These are phyloP conservation scores for Kalanchoe fedtschenkoi DNA, from an alignment of 164 flowering plant species.

Conservation along the genomic window DNA sequence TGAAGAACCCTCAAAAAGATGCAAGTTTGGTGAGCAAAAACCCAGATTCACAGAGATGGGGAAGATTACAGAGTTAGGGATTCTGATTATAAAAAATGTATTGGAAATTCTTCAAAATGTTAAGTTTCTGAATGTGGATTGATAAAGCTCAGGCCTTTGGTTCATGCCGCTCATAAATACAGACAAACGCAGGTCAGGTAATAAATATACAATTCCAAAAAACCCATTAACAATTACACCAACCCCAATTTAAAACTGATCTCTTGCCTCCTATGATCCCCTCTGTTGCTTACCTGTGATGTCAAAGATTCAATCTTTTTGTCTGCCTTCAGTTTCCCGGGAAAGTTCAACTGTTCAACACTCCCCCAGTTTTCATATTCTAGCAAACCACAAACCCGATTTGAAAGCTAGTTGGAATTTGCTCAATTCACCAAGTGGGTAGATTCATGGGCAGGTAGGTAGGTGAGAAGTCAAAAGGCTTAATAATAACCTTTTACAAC, in stretches of 20 bases:
- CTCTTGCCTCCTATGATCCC: background rate
- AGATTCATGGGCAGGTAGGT: background rate
- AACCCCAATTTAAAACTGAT: background rate
- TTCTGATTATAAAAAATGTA: too few relatives aligned
- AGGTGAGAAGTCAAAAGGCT: background rate
- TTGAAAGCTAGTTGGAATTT: too few relatives aligned
- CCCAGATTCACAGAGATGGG: background rate
- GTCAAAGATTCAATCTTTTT: background rate
- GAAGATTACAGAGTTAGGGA: background rate
- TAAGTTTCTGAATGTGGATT: background rate
- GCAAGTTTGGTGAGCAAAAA: background rate
- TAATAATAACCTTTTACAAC: background rate
- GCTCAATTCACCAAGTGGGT: background rate
- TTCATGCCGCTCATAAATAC: background rate
- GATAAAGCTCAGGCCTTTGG: background rate
- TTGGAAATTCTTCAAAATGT: background rate
- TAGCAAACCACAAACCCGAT: too few relatives aligned
- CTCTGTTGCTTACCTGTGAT: constrained; percentile 2
- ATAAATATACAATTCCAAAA: background rate
- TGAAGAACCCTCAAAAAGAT: too few relatives aligned
- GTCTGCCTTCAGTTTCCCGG: background rate
- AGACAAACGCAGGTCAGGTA: constrained; percentile 5
- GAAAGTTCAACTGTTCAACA: background rate
- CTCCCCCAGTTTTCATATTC: too few relatives aligned
- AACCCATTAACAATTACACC: too few relatives aligned